Evolutionary conservation across 2,329 filamentous ascomycete genomes (phyloP), one percentile per base, ranked within the genome.

Genomic region (Fusarium pseudonygamai): DNA sequence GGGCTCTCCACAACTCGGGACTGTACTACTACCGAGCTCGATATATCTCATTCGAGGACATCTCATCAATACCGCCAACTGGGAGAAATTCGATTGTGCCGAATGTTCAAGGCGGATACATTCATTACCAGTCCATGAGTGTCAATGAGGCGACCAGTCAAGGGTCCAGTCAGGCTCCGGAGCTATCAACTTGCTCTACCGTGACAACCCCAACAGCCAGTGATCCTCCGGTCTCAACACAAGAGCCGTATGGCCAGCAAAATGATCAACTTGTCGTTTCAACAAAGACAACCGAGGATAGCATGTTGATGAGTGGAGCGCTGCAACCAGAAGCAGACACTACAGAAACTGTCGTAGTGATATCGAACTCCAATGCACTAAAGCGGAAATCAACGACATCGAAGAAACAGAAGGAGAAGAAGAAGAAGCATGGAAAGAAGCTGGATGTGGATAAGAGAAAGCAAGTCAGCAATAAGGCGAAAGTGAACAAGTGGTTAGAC

Each of bases 51-150:
- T 61, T 69, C n/a, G 56, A 75, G 15, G 72, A 56, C 14, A 67
- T 71, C 15, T 47, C 61, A 39, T 42, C 58, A 39, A 60, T 76
- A 37, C 56, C 55, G 20, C 46, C 58, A 22, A 75, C 68, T 36
- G 66, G 72, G 6, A 74, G 72, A 46, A 78, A 75, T 65, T 74
- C 64, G 24, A 64, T 76, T 39, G 64, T 77, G 26, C 64, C 58
- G 14, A 64, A 76, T 22, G 39, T 62, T 12, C 60, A 52, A n/a
- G 75, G 73, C 13, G 55, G 66, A 24, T 77, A 67, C 11, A 68
- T 78, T 14, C 76, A 77, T 40, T 78, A 78, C 34, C 68, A 78
- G 34, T 78, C 75, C 40, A 58, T 67, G 42, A 52, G 68, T 47
- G 24, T 74, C 39, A 64, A 67, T 30, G 73, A 64, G 3, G 13